Percentiles rank a stretch among this genome's conserved stretches.
phyloP scores from a whole-genome alignment of 495 filamentous ascomycete genomes.

The Choiromyces venosus region DNA sequence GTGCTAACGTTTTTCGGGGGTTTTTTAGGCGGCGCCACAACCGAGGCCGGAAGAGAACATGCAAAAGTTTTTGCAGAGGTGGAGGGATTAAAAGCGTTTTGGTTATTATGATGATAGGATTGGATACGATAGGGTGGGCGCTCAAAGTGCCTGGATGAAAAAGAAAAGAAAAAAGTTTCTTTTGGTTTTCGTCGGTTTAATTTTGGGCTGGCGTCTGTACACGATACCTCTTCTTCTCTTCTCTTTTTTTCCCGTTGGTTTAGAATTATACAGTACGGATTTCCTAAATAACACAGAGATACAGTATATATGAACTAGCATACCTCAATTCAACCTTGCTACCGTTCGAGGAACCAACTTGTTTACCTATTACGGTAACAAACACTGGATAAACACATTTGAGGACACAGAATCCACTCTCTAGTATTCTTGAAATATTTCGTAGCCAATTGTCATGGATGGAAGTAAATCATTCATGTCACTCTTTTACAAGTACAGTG shows the following conservation, averaged over 20 bases:
- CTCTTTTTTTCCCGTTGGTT: background rate
- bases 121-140: constrained; percentile 2
- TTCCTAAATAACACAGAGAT: too few species aligned
- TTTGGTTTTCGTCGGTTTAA: background rate
- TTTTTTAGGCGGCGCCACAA: constrained; percentile 45
- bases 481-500: background rate
- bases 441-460: background rate
- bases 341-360: background rate
- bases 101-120: background rate
- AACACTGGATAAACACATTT: background rate
- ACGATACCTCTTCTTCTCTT: background rate
- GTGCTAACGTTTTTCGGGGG: constrained; percentile 24
- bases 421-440: background rate
- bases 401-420: background rate
- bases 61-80: constrained; percentile 54
- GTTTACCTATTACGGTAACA: background rate
- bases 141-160: background rate
- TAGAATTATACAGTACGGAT: background rate
- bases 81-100: constrained; percentile 51
- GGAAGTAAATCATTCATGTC: background rate
- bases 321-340: background rate
- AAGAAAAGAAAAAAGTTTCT: background rate
- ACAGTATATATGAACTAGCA: too few species aligned
- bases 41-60: constrained; percentile 53
- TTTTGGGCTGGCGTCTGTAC: background rate